Conservation (phyloP, 306 rosid genomes). For the Casuarina glauca region DNA sequence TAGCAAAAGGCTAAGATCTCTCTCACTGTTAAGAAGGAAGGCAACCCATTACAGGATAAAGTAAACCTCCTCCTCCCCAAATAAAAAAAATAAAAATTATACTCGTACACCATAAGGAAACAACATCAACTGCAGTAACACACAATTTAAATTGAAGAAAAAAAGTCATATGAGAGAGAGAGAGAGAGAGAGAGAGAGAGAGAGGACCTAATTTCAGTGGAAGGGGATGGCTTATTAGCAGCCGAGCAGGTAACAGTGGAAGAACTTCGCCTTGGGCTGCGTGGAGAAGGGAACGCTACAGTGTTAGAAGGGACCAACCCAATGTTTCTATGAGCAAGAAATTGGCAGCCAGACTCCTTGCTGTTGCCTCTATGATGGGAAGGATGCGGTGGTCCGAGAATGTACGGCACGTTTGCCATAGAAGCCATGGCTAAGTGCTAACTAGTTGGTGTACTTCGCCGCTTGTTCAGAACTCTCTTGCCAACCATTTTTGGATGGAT, state of each 20-base stretch:
- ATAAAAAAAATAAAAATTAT: no score
- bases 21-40: no score
- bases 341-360: neutral
- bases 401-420: slow-evolving; percentile 23
- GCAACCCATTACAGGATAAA: no score
- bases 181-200: slow-evolving; percentile 3
- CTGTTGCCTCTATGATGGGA: neutral
- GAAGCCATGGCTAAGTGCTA: slow-evolving; percentile 34
- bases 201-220: slow-evolving; percentile 66
- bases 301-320: slow-evolving; percentile 15
- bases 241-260: slow-evolving; percentile 54
- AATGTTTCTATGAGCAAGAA: slow-evolving; percentile 1
- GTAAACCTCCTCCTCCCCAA: no score
- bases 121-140: neutral
- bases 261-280: slow-evolving; percentile 15
- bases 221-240: slow-evolving; percentile 68
- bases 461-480: neutral
- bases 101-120: neutral
- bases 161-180: neutral
- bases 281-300: slow-evolving; percentile 13
- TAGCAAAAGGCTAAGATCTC: no score
- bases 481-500: slow-evolving; percentile 27
- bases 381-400: slow-evolving; percentile 19
- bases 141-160: neutral
- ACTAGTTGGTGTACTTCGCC: neutral